Percentiles rank a stretch among this genome's conserved stretches.
phyloP scores from a whole-genome alignment of 1,284 basidiomycete species.

The Puccinia sorghi region DNA sequence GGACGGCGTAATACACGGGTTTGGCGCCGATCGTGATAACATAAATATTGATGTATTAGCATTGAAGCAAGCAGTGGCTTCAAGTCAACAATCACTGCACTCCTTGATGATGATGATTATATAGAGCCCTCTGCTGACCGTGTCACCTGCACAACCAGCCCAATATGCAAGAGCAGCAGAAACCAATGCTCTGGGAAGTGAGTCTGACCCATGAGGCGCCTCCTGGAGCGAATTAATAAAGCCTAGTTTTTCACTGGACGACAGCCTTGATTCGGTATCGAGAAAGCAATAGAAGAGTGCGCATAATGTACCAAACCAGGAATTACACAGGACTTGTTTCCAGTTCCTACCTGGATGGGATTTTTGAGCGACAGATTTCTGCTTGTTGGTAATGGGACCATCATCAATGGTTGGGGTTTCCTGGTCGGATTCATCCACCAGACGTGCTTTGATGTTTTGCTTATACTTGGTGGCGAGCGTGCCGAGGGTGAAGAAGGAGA shows the following conservation, averaged over 20 bases:
- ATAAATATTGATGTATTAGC: background rate
- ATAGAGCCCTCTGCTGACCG: background rate
- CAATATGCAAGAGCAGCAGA: slow-evolving; percentile 35
- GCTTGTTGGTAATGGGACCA: slow-evolving; percentile 4
- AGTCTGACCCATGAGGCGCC: background rate
- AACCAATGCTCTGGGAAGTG: slow-evolving; percentile 2
- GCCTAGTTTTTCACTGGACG: background rate
- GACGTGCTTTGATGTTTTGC: slow-evolving; percentile 52
- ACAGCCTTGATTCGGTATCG: background rate
- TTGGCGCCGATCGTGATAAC: background rate
- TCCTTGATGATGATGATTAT: background rate
- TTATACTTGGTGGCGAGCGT: slow-evolving; percentile 56
- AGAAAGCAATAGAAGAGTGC: slow-evolving; percentile 13
- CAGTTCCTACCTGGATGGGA: slow-evolving; percentile 17
- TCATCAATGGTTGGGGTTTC: background rate
- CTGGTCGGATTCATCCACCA: slow-evolving; percentile 51
- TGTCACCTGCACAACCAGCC: slow-evolving; percentile 40
- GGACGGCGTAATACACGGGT: background rate
- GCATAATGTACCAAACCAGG: slow-evolving; percentile 41
- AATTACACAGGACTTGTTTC: slow-evolving; percentile 39
- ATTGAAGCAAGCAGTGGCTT: background rate
- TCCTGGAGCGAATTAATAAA: background rate
- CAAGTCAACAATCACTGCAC: background rate
- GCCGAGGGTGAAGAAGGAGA: slow-evolving; percentile 56
- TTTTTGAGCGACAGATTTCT: background rate